A percentile compares a stretch with the other conserved stretches of the same genome.
Evolutionary conservation across 345 rosid genomes (phyloP).

Genomic region (Arabidopsis suecica): DNA sequence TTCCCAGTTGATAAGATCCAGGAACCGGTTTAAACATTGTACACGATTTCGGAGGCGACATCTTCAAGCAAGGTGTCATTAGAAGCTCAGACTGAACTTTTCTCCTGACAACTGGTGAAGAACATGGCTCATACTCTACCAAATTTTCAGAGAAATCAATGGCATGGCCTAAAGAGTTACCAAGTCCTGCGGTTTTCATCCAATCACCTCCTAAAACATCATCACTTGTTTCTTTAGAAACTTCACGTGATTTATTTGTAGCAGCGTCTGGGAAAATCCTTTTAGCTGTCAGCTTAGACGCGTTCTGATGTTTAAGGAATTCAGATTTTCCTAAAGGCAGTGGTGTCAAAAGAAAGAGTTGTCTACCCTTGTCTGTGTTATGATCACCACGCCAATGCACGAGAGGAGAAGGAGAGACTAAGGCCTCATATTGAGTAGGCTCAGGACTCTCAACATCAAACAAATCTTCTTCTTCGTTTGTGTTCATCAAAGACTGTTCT

Average conservation of each 20-base stretch:
- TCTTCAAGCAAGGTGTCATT: constrained; percentile 75
- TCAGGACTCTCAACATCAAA: constrained; percentile 69
- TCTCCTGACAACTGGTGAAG: constrained; percentile 52
- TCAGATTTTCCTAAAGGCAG: constrained; percentile 64
- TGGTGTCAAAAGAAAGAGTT: constrained; percentile 84
- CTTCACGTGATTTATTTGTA: constrained; percentile 46
- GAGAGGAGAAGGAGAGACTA: constrained; percentile 94
- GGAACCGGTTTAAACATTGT: constrained; percentile 64
- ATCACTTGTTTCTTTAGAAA: constrained; percentile 49
- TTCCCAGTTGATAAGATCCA: constrained; percentile 46
- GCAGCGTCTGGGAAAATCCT: constrained; percentile 44
- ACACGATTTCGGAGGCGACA: constrained; percentile 88
- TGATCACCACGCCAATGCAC: constrained; percentile 83
- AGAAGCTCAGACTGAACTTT: constrained; percentile 53
- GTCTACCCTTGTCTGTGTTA: constrained; percentile 67
- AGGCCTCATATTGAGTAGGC: constrained; percentile 48
- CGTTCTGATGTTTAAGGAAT: constrained; percentile 54
- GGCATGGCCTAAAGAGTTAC: constrained; percentile 46
- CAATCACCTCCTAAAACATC: constrained; percentile 45
- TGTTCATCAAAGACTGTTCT: constrained; percentile 37
- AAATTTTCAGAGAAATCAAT: constrained; percentile 29
- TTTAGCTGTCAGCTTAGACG: constrained; percentile 47
- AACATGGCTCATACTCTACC: constrained; percentile 43
- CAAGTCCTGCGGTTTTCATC: constrained; percentile 41
- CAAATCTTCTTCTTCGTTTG: constrained; percentile 41